Base-by-base conservation (phyloP, 208 protist species). In the Eutreptiella sp. region DNA sequence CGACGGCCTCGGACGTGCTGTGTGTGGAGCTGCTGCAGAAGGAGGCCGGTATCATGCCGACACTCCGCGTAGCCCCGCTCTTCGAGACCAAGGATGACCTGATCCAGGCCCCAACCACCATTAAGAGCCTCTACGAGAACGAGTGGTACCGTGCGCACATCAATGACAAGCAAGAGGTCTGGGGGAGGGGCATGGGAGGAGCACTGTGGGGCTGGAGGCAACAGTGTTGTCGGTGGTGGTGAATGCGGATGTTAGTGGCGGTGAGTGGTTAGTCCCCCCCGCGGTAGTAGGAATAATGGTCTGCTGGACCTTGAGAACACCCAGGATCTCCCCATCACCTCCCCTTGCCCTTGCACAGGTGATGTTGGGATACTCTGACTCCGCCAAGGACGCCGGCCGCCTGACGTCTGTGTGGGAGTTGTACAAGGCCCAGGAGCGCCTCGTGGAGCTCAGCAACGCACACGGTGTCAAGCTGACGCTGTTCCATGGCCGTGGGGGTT, bases 401-500 rank as follows among this genome's bases (percentile, higher is more conserved):
- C 45, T 50, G 24, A n/a, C 45, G 16, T 16, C 45, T 16, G 34
- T 16, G 16, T 50, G 45, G 45, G 45, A 16, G n/a, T 16, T 45
- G 16, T 50, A 50, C 27, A 16, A 41, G 16, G 45, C 45, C 34
- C 45, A 50, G 45, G 45, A 50, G 34, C 16, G n/a, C 45, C n/a
- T 50, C 16, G 16, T 50, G 16, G n/a, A 16, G n/a, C 16, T 50
- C 16, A 31, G 45, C 34, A 16, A 16, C 16, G 45, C n/a, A 16
- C 16, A 16, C 16, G 34, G 34, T 41, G 45, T 50, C 27, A 16
- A 35, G 27, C 27, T 50, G 24, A 35, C 16, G 45, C 27, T 50
- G 45, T 50, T 19, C 45, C 45, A 50, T 50, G 45, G 45, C 27
- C 45, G 45, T 16, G 45, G 45, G n/a, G 45, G 45, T 16, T 31